Conservation (phyloP, 768 basidiomycete genomes). For the Mycena latifolia region DNA sequence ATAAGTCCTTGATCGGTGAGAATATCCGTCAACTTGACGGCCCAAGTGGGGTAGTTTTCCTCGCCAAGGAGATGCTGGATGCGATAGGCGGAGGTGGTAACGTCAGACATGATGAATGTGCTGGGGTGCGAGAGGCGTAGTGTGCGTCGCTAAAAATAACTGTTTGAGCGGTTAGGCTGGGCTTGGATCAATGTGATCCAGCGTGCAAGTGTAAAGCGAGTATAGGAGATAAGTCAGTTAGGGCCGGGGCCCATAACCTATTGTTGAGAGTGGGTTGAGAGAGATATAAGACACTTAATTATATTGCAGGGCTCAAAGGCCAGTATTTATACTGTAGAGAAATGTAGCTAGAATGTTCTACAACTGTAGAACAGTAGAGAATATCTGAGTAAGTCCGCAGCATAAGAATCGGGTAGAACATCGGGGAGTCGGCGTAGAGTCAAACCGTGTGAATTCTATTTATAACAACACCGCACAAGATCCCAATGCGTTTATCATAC, state of each 20-base stretch:
- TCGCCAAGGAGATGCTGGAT: slow-evolving; percentile 37
- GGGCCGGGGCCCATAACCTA: slow-evolving; percentile 27
- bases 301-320: neutral
- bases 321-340: neutral
- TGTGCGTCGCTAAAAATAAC: slow-evolving; percentile 14
- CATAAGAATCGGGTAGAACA: neutral
- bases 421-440: neutral
- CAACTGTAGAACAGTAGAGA: neutral
- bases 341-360: neutral
- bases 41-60: slow-evolving; percentile 38
- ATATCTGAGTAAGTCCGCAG: no score
- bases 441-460: no score
- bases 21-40: slow-evolving; percentile 38
- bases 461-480: no score
- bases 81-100: slow-evolving; percentile 28
- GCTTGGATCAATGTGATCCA: neutral
- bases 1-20: slow-evolving; percentile 37
- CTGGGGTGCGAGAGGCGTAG: slow-evolving; percentile 22
- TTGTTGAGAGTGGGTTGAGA: neutral
- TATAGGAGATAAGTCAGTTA: slow-evolving; percentile 11
- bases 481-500: no score
- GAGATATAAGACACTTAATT: neutral
- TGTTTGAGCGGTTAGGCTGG: slow-evolving; percentile 22
- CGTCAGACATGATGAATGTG: slow-evolving; percentile 16
- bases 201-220: slow-evolving; percentile 7